Base-by-base conservation (phyloP, 2,329 filamentous ascomycete genomes). In the Dryadomyces quercus-mongolicae region DNA sequence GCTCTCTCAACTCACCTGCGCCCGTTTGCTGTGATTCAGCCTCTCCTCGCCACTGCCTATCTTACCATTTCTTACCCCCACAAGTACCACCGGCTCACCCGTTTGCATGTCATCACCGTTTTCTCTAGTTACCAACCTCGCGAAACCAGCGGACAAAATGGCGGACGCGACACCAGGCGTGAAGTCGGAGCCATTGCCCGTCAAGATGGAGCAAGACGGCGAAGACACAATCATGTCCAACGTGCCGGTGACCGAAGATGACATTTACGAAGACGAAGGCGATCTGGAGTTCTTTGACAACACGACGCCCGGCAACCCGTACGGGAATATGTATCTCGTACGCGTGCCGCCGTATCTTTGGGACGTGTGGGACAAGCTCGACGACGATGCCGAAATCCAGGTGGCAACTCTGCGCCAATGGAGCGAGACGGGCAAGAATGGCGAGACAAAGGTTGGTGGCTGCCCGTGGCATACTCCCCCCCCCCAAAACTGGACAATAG, bases 281-380 rank as follows among this genome's bases (percentile, higher is more conserved):
- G 81, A 85, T 58, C 65, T 85, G 18, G 81, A 84, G 54, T 84
- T 85, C 63, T 70, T 62, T 58, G 63, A 68, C 55, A 57, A 59
- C n/a, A 54, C 52, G 9, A 48, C 63, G 3, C 60, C 67, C 3
- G 68, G 66, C 54, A 69, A 69, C 54, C 63, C 66, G 5, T 69
- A 70, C 51, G 72, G 71, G 58, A 73, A 68, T 44, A 70, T 80
- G 53, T 94, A 88, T 73, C 75, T 95, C 51, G 84, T 87, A 52
- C 85, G 88, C 59, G 75, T 95, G 46, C 89, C 90, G 20, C 82
- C 82, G 59, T 85, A 86, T 65, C 75, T 95, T 55, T 93, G 88
- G 82, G 81, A 92, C 61, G 78, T 84, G 47, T 94, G 90, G 87
- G 70, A 74, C 55, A 76, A 83, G 60, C 70, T 94, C 15, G 84